These are phyloP conservation scores for Vanderwaltozyma polyspora DNA, from an alignment of 805 yeast genomes.

Conservation along the genomic window DNA sequence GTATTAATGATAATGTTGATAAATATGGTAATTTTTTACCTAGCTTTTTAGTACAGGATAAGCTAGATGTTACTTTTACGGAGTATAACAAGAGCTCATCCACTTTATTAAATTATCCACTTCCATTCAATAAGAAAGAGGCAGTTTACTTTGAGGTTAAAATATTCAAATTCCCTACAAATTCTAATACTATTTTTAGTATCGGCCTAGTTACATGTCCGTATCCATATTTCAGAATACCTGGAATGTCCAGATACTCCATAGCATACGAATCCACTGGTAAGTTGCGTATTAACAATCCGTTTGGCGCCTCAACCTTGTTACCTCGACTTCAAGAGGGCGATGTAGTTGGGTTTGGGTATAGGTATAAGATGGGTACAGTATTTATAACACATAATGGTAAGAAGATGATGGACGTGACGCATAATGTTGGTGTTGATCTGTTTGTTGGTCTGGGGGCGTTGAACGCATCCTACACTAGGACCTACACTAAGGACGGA, in stretches of 20 bases:
- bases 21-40: conserved; percentile 25
- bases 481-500: conserved; percentile 28
- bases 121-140: conserved; percentile 41
- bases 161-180: conserved; percentile 28
- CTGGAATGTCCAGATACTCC: conserved; percentile 62
- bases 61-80: conserved; percentile 25
- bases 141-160: conserved; percentile 60
- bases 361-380: conserved; percentile 68
- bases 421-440: conserved; percentile 50
- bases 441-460: conserved; percentile 32
- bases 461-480: conserved; percentile 28
- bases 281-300: conserved; percentile 52
- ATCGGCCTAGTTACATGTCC: conserved; percentile 64
- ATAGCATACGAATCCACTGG: conserved; percentile 69
- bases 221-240: conserved; percentile 62
- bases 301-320: conserved; percentile 35
- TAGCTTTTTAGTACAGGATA: conserved; percentile 26
- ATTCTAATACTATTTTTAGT: conserved; percentile 40
- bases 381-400: conserved; percentile 92
- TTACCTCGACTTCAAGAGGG: conserved; percentile 52
- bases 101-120: conserved; percentile 28
- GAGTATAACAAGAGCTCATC: conserved; percentile 24
- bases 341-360: conserved; percentile 90
- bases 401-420: conserved; percentile 70
- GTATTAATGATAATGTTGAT: conserved; percentile 27